A percentile compares a stretch with the other conserved stretches of the same genome.
Evolutionary conservation across 805 yeast genomes (phyloP).

Genomic region (Monosporozyma aquatica): DNA sequence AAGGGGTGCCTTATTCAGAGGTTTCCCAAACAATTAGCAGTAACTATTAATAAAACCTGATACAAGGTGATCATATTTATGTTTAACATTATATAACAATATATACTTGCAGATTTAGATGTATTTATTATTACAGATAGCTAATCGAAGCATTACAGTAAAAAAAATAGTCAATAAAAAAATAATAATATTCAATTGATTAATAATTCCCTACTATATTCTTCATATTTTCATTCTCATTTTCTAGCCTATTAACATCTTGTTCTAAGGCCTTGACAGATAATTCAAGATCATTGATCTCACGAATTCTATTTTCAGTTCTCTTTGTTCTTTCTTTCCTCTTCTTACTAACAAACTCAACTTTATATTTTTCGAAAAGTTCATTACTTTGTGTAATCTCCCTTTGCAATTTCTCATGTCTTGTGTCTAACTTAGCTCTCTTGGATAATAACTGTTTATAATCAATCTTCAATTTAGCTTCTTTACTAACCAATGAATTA

Average conservation of each 20-base stretch:
- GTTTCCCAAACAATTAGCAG: no score
- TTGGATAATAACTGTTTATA: constrained; percentile 15
- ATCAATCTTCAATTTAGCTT: constrained; percentile 17
- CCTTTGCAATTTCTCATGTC: constrained; percentile 20
- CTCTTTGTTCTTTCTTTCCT: constrained; percentile 18
- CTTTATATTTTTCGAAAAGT: constrained; percentile 17
- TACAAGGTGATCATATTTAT: background rate
- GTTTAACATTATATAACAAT: background rate
- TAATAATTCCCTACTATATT: background rate
- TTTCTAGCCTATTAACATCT: constrained; percentile 27
- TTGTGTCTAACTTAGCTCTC: constrained; percentile 15
- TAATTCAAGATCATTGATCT: constrained; percentile 24
- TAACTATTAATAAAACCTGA: background rate
- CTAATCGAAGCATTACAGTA: no score
- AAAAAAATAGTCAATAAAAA: no score
- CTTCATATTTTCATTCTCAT: constrained; percentile 22
- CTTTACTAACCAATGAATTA: constrained; percentile 1
- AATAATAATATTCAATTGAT: background rate
- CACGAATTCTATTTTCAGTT: constrained; percentile 19
- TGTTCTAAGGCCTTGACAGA: constrained; percentile 28
- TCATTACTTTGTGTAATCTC: constrained; percentile 20
- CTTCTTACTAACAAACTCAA: constrained; percentile 16
- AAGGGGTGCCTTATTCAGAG: no score
- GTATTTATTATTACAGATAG: background rate
- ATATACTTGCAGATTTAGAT: background rate